Base-by-base conservation (phyloP, 305 asterid genomes). In the Fraxinus nigra region DNA sequence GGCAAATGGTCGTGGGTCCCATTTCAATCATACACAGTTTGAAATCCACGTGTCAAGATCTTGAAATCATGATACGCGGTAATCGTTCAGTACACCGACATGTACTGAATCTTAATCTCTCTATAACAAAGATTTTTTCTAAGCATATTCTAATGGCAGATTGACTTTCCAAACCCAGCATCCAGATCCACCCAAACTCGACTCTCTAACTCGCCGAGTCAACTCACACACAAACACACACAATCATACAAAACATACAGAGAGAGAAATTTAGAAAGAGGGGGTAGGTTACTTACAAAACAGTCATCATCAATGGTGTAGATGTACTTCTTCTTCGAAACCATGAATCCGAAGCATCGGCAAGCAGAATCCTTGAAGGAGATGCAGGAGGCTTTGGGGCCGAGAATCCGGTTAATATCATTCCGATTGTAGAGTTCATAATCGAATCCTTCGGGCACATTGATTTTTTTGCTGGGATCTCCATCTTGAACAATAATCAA, bases 241-340 rank as follows among this genome's bases (percentile, higher is more conserved):
- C 30, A 32, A 30, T 26, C 16, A 34, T 28, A 22, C 32, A 24
- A 4, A 34, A 30, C 32, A 54, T 14, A n/a, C 8, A 22, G 8
- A 20, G 26, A 20, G 67, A 20, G 67, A 40, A 10, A 61, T 20
- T 4, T 24, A 3, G 72, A 37, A 7, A n/a, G 14, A 34, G 26
- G 38, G 22, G 10, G 0, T 11, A 7, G 32, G 35, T 24, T 30
- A 85, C 93, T 90, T 77, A 90, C 93, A 76, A 90, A 90, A 88
- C 93, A 90, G 81, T 90, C 93, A 84, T 90, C 93, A 22, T 90
- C 93, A 78, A 90, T 90, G 87, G 93, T 90, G 89, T 82, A 90
- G 87, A 90, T 87, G 85, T 88, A 90, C 84, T 90, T 90, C 88
- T 90, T 90, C 88, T 90, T 90, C 4, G 93, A 90, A 70, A 90